These are phyloP conservation scores for Bruguiera parviflora DNA, from an alignment of 345 rosid genomes.

Conservation along the genomic window DNA sequence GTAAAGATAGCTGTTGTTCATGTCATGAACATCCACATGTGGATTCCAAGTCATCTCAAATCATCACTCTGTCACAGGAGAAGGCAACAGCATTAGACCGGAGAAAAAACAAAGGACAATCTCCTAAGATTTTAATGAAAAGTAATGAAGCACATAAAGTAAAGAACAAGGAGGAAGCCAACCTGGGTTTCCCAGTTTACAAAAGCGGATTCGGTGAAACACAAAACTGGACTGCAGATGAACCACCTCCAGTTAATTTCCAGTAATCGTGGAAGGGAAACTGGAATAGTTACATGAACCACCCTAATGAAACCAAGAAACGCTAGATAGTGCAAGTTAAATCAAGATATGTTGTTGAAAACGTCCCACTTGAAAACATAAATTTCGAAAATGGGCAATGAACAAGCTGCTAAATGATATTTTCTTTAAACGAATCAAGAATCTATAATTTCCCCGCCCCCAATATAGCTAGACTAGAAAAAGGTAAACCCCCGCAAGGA, in stretches of 20 bases:
- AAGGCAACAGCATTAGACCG: background rate
- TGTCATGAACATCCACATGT: slow-evolving; percentile 50
- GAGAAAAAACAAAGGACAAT: background rate
- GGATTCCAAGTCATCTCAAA: slow-evolving; percentile 60
- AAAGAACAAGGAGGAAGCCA: background rate
- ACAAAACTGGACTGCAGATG: background rate
- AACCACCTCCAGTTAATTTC: background rate
- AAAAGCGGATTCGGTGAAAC: slow-evolving; percentile 1
- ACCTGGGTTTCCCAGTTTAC: slow-evolving; percentile 3
- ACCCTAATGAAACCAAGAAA: background rate
- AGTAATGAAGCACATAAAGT: background rate
- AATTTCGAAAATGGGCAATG: too few species aligned
- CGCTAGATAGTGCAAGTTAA: background rate
- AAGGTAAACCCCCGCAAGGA: too few species aligned
- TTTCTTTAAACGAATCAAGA: too few species aligned
- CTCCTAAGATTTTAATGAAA: background rate
- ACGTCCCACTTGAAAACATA: too few species aligned
- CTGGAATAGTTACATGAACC: background rate
- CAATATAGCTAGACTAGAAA: too few species aligned
- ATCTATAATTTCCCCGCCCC: too few species aligned
- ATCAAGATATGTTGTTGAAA: slow-evolving; percentile 2
- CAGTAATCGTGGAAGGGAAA: slow-evolving; percentile 6
- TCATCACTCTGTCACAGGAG: slow-evolving; percentile 14
- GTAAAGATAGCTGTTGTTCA: slow-evolving; percentile 52
- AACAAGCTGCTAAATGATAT: too few species aligned